Base-by-base conservation (phyloP, 495 filamentous ascomycete species). In the Bacidia gigantensis region DNA sequence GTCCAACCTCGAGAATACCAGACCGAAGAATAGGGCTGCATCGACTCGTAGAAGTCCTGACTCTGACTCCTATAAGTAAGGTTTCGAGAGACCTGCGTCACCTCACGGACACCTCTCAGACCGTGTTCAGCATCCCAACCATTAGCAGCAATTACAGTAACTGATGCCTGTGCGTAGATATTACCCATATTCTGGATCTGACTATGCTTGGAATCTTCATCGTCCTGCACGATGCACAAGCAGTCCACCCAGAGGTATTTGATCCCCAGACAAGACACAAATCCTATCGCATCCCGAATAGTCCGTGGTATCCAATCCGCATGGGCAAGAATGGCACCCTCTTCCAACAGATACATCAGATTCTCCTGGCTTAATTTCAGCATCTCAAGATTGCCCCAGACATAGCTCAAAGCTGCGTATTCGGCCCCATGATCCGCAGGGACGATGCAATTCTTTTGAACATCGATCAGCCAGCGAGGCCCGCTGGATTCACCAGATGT, bases 211-310 rank as follows among this genome's bases (percentile, higher is more conserved):
- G 64, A 57, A 2, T 50, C 21, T 1, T 29, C 52, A 20, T 61
- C 55, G 26, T 67, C 60, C 50, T 69, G 64, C 1, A 62, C 39
- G 20, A 69, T 69, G 52, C 67, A 71, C 18, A 68, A 49, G 9
- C 54, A 44, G 45, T 69, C 66, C 12, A 68, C 57, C 66, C 66
- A 69, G 11, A 69, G 50, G 39, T 63, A 61, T 0, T n/a, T 10
- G 11, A 60, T 12, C 0, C 52, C 61, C 7, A 67, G 53, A 2
- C 38, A 3, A 9, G 22, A 46, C 5, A 60, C 58, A 3, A 67
- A 49, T 35, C 29, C 29, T 0, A 65, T 65, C 0, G 66, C 61
- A 44, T 68, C 55, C 29, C 50, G 17, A 38, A 68, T 59, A 0
- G 62, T 62, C 29, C 42, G 49, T 1, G 65, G 60, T 1, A 65